These are phyloP conservation scores for Suillus occidentalis DNA, from an alignment of 768 basidiomycete genomes.

Conservation along the genomic window DNA sequence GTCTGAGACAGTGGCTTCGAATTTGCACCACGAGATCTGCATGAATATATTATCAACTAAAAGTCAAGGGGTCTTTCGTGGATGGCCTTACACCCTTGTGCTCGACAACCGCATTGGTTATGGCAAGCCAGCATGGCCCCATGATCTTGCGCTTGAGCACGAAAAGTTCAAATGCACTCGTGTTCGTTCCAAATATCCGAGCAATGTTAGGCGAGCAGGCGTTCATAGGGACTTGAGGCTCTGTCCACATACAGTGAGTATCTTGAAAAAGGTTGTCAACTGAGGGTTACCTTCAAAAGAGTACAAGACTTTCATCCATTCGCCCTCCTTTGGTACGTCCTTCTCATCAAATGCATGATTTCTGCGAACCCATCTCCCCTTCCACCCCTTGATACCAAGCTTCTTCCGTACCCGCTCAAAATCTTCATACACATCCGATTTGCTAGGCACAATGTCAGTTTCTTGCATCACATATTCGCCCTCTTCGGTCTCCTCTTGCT, in stretches of 20 bases:
- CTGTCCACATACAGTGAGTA: slow-evolving; percentile 14
- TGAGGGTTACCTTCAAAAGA: slow-evolving; percentile 71
- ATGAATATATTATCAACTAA: not conserved
- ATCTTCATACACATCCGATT: slow-evolving; percentile 75
- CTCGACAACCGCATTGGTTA: slow-evolving; percentile 75
- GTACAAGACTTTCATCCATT: slow-evolving; percentile 95
- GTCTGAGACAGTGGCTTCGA: slow-evolving; percentile 80
- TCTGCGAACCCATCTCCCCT: slow-evolving; percentile 80
- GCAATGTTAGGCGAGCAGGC: slow-evolving; percentile 82
- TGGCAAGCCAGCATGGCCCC: slow-evolving; percentile 96
- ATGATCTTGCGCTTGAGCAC: slow-evolving; percentile 97
- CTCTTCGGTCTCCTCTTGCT: slow-evolving; percentile 29
- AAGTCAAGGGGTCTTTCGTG: not conserved
- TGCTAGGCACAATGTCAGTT: slow-evolving; percentile 72
- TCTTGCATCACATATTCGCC: slow-evolving; percentile 46
- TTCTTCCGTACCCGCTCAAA: slow-evolving; percentile 79
- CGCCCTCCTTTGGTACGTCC: slow-evolving; percentile 77
- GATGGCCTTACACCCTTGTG: slow-evolving; percentile 67
- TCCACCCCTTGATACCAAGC: slow-evolving; percentile 72
- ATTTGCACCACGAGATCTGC: slow-evolving; percentile 97
- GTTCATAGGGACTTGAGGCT: slow-evolving; percentile 59
- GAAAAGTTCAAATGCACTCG: slow-evolving; percentile 88
- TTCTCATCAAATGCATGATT: slow-evolving; percentile 85
- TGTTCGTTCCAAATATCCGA: slow-evolving; percentile 88
- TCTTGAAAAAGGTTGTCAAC: not conserved